These are phyloP conservation scores for Hemisphaericaspora nanyangensis DNA, from an alignment of 805 yeast genomes.

Conservation along the genomic window DNA sequence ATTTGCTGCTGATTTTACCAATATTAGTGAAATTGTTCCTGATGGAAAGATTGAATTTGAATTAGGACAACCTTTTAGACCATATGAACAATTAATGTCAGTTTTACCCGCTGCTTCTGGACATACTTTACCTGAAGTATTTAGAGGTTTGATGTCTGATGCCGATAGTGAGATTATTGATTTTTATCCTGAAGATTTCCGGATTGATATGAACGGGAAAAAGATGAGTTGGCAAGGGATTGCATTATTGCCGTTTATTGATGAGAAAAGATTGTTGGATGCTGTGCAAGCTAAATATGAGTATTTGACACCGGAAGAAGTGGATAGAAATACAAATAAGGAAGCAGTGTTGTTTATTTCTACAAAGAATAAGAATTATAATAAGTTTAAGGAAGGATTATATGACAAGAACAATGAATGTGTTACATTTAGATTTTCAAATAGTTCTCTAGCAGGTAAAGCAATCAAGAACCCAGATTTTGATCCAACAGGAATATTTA, in stretches of 20 bases:
- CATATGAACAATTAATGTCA: conserved; percentile 92
- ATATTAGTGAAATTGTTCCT: conserved; percentile 43
- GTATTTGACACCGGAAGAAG: conserved; percentile 63
- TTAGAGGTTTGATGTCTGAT: conserved; percentile 77
- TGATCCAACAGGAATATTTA: conserved; percentile 28
- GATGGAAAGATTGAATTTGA: conserved; percentile 52
- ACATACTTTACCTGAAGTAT: conserved; percentile 76
- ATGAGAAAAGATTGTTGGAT: conserved; percentile 65
- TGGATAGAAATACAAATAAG: conserved; percentile 63
- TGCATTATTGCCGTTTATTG: conserved; percentile 85
- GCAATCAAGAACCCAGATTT: conserved; percentile 37
- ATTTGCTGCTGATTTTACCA: conserved; percentile 81
- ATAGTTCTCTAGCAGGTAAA: conserved; percentile 58
- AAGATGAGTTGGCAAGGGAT: conserved; percentile 95
- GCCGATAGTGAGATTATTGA: conserved; percentile 81
- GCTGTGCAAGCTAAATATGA: conserved; percentile 66
- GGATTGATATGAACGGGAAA: conserved; percentile 93
- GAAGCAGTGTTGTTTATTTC: conserved; percentile 70
- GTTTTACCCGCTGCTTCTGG: conserved; percentile 93
- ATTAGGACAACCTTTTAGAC: conserved; percentile 76
- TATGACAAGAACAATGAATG: conserved; percentile 35
- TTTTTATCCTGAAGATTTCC: conserved; percentile 84
- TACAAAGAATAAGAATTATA: conserved; percentile 51
- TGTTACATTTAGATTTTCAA: conserved; percentile 44
- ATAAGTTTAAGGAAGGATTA: conserved; percentile 31